Evolutionary conservation across 345 rosid genomes (phyloP).

Genomic region (Schrenkiella parvula): DNA sequence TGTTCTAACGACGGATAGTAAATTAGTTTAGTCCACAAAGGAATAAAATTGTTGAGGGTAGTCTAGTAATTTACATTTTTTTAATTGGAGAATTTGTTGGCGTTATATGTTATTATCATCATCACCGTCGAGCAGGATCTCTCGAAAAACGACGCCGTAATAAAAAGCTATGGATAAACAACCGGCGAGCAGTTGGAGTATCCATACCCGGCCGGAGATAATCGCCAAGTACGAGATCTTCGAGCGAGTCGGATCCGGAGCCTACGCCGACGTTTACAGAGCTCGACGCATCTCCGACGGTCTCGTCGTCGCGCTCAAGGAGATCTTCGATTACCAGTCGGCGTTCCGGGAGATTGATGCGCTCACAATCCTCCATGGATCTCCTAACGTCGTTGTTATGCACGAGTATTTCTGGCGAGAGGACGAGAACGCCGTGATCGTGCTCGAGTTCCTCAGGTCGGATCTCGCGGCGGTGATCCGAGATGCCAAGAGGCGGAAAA

Average conservation of each 20-base stretch:
- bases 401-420: constrained; percentile 93
- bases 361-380: constrained; percentile 58
- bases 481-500: constrained; percentile 53
- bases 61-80: not conserved
- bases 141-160: constrained; percentile 6
- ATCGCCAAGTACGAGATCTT: constrained; percentile 79
- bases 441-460: constrained; percentile 74
- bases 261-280: constrained; percentile 87
- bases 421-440: constrained; percentile 96
- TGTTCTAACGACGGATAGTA: not conserved
- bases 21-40: not conserved
- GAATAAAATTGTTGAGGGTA: not conserved
- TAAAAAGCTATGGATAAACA: constrained; percentile 37
- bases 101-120: not conserved
- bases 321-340: constrained; percentile 91
- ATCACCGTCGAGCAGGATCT: not conserved
- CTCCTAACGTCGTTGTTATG: constrained; percentile 72
- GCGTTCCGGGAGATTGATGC: constrained; percentile 94
- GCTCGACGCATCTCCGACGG: constrained; percentile 76
- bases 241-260: constrained; percentile 85
- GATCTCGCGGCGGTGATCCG: constrained; percentile 64
- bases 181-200: constrained; percentile 91
- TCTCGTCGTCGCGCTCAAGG: constrained; percentile 77
- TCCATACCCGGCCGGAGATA: constrained; percentile 82
- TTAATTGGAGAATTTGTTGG: not conserved